Evolutionary conservation across 805 yeast genomes (phyloP), one percentile per base, ranked within the genome.

Genomic region (Candida maesae): DNA sequence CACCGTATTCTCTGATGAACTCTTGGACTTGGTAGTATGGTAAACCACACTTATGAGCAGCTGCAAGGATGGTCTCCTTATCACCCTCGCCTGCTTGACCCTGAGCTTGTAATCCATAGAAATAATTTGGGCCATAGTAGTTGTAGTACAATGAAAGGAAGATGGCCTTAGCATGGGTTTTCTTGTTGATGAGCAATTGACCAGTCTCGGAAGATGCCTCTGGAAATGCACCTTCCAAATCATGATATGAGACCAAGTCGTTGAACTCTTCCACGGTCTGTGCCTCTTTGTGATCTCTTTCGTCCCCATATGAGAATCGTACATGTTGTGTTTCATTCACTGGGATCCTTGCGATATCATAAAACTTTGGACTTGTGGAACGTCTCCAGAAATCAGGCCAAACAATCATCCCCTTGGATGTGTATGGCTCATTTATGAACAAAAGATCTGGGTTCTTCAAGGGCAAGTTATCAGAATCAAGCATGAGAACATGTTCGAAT

Each of bases 41-140:
- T 38, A 73, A 60, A 2, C 63, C 60, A 23, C 73, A 62, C 10
- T 71, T 74, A 23, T 70, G 68, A 2, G 87, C 82, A 1, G 88
- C 85, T 0, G 88, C 85, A 39, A 81, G 66, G 45, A 81, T 81
- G 0, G 91, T 82, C 50, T 84, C 91, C 54, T 84, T 84, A 56
- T 84, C 91, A 31, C 86, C 86, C 61, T 80, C 82, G n/a, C 86
- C 86, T 0, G 84, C 83, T 17, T 78, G 70, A 2, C 85, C 85
- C 55, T 80, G 87, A 0, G 84, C 69, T 50, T 80, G 66, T 32
- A 80, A 58, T 3, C 84, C 81, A 53, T 80, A 80, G 56, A 74
- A 80, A 50, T 67, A 70, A 14, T 70, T 59, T 2, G 85, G 85
- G 0, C 87, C 87, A 55, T 59, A 65, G 2, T 78, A 60, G 52